Evolutionary conservation across 352 stramenopile genomes (phyloP).

Genomic region (Globisporangium lucens): DNA sequence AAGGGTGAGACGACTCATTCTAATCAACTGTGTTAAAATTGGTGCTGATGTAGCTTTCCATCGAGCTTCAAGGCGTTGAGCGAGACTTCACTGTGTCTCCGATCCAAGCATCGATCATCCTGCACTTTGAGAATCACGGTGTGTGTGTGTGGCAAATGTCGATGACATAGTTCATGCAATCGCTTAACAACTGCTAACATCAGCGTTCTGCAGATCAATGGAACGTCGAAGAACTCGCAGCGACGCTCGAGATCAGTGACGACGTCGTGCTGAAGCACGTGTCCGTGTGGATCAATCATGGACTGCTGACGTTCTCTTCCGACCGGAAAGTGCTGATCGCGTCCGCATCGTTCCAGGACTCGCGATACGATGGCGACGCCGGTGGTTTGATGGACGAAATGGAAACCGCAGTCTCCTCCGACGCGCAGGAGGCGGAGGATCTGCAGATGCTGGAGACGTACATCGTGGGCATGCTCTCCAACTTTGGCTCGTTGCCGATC

Average conservation of each 20-base stretch:
- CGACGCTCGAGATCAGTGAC: slow-evolving; percentile 58
- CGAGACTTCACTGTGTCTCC: slow-evolving; percentile 90
- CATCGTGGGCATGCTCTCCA: slow-evolving; percentile 94
- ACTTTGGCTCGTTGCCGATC: slow-evolving; percentile 90
- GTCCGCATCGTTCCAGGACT: slow-evolving; percentile 43
- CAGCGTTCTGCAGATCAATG: slow-evolving; percentile 34
- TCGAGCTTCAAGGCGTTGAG: slow-evolving; percentile 87
- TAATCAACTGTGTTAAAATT: slow-evolving; percentile 3
- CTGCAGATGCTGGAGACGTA: slow-evolving; percentile 93
- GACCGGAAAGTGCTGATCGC: slow-evolving; percentile 45
- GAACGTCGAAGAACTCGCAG: slow-evolving; percentile 55
- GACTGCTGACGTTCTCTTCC: slow-evolving; percentile 44
- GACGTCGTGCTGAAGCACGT: slow-evolving; percentile 57
- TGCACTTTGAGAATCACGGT: slow-evolving; percentile 94
- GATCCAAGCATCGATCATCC: slow-evolving; percentile 92
- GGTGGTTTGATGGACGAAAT: slow-evolving; percentile 42
- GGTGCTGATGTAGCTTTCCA: slow-evolving; percentile 37
- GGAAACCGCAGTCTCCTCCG: slow-evolving; percentile 85
- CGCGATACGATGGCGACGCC: slow-evolving; percentile 29
- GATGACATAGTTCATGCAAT: no score
- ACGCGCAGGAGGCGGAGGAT: slow-evolving; percentile 91
- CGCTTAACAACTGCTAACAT: background rate
- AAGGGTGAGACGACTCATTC: background rate
- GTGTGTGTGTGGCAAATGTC: background rate
- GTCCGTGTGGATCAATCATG: slow-evolving; percentile 71